Base-by-base conservation (phyloP, 352 stramenopile genomes). In the Phytophthora cryptogea region DNA sequence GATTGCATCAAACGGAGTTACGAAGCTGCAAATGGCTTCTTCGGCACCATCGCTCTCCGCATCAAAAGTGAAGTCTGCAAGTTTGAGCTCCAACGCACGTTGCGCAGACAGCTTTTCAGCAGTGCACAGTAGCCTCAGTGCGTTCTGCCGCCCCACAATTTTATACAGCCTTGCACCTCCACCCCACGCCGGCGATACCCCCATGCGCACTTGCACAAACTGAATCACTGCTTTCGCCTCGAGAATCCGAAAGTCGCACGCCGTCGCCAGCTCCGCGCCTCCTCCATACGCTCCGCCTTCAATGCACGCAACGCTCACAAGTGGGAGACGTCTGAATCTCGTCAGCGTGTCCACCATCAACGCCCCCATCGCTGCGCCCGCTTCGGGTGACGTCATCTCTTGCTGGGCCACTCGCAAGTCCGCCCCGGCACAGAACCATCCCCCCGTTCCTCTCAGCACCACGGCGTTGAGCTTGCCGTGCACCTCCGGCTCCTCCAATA, bases 151-250 rank as follows among this genome's bases (percentile, higher is more conserved):
- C 0, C 86, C 86, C 14, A 97, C 70, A 31, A 96, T 78, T 55
- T 91, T 86, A 54, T 85, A 83, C 23, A 97, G 63, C 1, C 86
- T 72, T 32, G 77, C 76, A 1, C 78, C 87, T 33, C 89, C 89
- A 26, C 89, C 89, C 89, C 89, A 97, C 11, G 78, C 84, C 7
- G 88, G 82, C 4, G 79, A 92, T 1, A 96, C 80, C 1, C 88
- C 89, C 82, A 97, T 95, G 28, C 73, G 66, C 0, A 74, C 66
- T 61, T 95, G 88, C 8, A 97, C 83, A 50, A 96, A 96, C 54
- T 91, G 86, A 43, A 97, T 88, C 0, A 87, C 72, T 0, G 87
- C 81, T 16, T 75, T 82, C 8, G 54, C 17, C 10, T 75, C 72
- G 2, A 95, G 57, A 10, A 96, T 33, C 0, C 89, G 80, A 40